phyloP scores from a whole-genome alignment of 176 grass and related monocot species.

The Stipa capillata region DNA sequence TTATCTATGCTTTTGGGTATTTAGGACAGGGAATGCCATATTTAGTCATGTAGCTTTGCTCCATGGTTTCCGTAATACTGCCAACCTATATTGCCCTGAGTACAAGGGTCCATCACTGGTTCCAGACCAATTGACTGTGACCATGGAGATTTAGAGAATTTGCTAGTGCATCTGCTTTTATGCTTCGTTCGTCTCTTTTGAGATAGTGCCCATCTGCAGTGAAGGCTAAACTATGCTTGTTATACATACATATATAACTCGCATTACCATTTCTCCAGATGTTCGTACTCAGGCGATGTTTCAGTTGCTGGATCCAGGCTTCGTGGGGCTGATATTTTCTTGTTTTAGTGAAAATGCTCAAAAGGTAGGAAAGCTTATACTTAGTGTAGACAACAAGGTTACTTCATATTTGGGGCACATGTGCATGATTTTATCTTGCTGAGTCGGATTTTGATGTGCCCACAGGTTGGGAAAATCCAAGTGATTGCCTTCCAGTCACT shows the following conservation, averaged over 20 bases:
- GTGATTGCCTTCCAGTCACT: slow-evolving; percentile 89
- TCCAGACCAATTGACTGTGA: neutral
- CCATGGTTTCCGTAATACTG: neutral
- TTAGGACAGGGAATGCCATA: neutral
- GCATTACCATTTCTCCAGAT: slow-evolving; percentile 48
- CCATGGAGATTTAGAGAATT: neutral
- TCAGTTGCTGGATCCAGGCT: slow-evolving; percentile 81
- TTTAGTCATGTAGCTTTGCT: slow-evolving; percentile 14
- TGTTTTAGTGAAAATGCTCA: slow-evolving; percentile 90
- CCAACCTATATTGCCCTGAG: neutral
- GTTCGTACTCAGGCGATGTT: slow-evolving; percentile 93
- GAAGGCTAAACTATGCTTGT: neutral
- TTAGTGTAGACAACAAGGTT: neutral
- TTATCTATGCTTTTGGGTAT: neutral
- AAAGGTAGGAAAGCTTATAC: slow-evolving; percentile 37
- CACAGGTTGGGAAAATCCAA: slow-evolving; percentile 84
- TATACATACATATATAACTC: slow-evolving; percentile 19
- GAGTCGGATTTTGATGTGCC: slow-evolving; percentile 14
- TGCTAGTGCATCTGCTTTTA: slow-evolving; percentile 13
- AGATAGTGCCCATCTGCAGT: neutral
- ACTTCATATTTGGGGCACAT: neutral
- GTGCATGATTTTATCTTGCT: neutral
- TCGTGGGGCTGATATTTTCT: slow-evolving; percentile 92
- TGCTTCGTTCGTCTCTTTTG: neutral
- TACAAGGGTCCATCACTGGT: neutral